Evolutionary conservation across 345 rosid genomes (phyloP).

Genomic region (Tarenaya hassleriana): DNA sequence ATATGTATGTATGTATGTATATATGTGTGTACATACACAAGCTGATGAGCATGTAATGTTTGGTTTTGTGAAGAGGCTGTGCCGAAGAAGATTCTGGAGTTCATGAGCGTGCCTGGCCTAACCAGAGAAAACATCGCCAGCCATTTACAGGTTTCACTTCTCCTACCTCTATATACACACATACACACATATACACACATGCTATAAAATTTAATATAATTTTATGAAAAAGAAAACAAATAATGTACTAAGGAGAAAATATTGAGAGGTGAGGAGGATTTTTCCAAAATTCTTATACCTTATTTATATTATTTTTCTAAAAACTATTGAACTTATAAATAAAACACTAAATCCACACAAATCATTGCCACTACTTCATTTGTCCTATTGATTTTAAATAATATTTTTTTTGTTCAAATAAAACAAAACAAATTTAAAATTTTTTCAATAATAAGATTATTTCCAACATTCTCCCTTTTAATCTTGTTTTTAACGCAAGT

Average conservation of each 20-base stretch:
- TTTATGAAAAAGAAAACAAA: neutral
- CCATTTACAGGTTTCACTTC: constrained; percentile 55
- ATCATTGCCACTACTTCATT: too few species aligned
- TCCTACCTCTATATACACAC: neutral
- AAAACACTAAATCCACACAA: too few species aligned
- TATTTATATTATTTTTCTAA: too few species aligned
- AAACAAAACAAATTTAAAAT: neutral
- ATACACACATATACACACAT: neutral
- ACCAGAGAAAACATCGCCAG: constrained; percentile 80
- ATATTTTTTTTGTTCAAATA: too few species aligned
- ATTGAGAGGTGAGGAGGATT: too few species aligned
- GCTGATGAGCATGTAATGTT: constrained; percentile 2
- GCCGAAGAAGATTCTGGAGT: constrained; percentile 65
- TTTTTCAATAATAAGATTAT: too few species aligned
- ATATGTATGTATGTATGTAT: neutral
- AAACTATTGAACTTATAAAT: too few species aligned
- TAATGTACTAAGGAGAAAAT: constrained; percentile 1
- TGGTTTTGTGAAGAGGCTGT: constrained; percentile 52
- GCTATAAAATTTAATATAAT: neutral
- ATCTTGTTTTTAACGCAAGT: too few species aligned
- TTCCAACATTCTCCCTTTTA: too few species aligned
- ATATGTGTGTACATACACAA: neutral
- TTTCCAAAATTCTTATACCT: too few species aligned
- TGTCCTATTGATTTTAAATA: too few species aligned
- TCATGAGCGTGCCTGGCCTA: constrained; percentile 58